phyloP scores from a whole-genome alignment of 305 asterid genomes.

The Fraxinus baroniana region DNA sequence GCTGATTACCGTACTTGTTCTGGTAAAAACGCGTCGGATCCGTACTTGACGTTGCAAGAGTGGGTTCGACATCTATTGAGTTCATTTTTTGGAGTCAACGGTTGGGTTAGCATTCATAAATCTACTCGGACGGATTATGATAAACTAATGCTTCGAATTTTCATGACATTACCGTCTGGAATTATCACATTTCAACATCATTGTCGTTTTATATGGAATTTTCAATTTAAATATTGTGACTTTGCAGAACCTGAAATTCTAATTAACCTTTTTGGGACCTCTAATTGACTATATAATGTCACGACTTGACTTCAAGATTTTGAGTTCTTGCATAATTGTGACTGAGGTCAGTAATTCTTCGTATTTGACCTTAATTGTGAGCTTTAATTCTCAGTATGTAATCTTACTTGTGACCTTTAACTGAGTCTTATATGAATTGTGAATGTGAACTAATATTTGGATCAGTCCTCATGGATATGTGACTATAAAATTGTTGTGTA shows the following conservation, averaged over 20 bases:
- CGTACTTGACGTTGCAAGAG: too few relatives aligned
- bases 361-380: background rate
- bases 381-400: background rate
- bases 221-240: background rate
- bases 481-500: too few relatives aligned
- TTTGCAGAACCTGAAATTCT: background rate
- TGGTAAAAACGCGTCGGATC: too few relatives aligned
- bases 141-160: background rate
- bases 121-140: background rate
- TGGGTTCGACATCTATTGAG: too few relatives aligned
- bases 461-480: too few relatives aligned
- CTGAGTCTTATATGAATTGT: too few relatives aligned
- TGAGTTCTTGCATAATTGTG: background rate
- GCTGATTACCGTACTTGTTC: too few relatives aligned
- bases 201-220: background rate
- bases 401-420: background rate
- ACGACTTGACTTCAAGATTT: background rate
- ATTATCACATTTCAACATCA: background rate
- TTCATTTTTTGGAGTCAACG: too few relatives aligned
- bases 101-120: too few relatives aligned
- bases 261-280: background rate
- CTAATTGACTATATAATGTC: too few relatives aligned
- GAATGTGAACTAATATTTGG: too few relatives aligned
- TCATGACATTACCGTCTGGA: background rate
- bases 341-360: too few relatives aligned